These are phyloP conservation scores for Leccinum subrobustum DNA, from an alignment of 1,284 basidiomycete genomes.

Conservation along the genomic window DNA sequence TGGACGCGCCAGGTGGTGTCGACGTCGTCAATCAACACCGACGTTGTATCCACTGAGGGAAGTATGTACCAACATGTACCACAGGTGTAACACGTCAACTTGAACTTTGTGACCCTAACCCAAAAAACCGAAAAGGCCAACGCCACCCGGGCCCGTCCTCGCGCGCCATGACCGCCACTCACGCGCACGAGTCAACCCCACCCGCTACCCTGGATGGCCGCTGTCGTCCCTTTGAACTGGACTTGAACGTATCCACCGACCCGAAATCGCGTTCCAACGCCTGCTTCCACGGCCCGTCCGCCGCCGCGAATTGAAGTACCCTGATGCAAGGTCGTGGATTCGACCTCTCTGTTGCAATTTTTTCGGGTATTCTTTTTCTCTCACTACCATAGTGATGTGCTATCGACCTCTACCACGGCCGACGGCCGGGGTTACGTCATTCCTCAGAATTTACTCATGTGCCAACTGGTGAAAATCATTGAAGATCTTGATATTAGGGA, in stretches of 20 bases:
- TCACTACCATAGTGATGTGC: too few relatives aligned
- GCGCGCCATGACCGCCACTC: slow-evolving; percentile 22
- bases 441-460: too few relatives aligned
- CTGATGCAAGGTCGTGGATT: too few relatives aligned
- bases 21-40: background rate
- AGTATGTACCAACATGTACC: too few relatives aligned
- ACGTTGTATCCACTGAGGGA: background rate
- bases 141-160: background rate
- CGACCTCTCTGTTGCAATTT: too few relatives aligned
- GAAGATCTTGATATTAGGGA: background rate
- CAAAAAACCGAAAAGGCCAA: slow-evolving; percentile 34
- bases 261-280: slow-evolving; percentile 87
- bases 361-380: too few relatives aligned
- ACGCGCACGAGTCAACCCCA: slow-evolving; percentile 90
- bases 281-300: slow-evolving; percentile 72
- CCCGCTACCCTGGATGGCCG: slow-evolving; percentile 93
- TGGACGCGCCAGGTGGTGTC: background rate
- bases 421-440: too few relatives aligned
- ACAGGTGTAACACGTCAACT: too few relatives aligned
- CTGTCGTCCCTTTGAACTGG: slow-evolving; percentile 81
- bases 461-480: background rate
- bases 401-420: too few relatives aligned
- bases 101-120: slow-evolving; percentile 54
- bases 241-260: slow-evolving; percentile 81
- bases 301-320: too few relatives aligned